These are phyloP conservation scores for Seiridium unicorne DNA, from an alignment of 2,329 filamentous ascomycete genomes.

Conservation along the genomic window DNA sequence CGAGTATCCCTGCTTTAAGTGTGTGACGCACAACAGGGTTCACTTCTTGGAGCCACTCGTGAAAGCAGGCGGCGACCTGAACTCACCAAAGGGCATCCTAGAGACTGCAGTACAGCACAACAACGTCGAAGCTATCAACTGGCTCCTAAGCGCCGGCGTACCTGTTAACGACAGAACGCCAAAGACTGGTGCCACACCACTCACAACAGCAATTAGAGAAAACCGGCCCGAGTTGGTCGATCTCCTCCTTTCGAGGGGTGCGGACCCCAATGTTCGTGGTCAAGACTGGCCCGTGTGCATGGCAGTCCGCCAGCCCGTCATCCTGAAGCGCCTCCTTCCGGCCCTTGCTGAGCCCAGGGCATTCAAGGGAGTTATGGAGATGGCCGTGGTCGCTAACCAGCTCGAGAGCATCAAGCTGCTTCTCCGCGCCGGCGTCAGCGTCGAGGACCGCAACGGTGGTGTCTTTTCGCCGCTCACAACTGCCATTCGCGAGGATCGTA, in stretches of 20 bases:
- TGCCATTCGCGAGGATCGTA: slow-evolving; percentile 61
- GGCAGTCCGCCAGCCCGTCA: slow-evolving; percentile 59
- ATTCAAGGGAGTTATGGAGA: slow-evolving; percentile 66
- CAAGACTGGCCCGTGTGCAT: slow-evolving; percentile 71
- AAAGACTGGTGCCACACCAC: slow-evolving; percentile 55
- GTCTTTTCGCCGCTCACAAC: slow-evolving; percentile 70
- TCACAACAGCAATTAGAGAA: slow-evolving; percentile 65
- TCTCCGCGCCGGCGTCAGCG: slow-evolving; percentile 61
- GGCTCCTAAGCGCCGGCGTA: slow-evolving; percentile 59
- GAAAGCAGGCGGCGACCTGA: slow-evolving; percentile 58
- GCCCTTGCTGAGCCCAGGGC: slow-evolving; percentile 57
- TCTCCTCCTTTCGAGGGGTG: slow-evolving; percentile 39
- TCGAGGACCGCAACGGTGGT: slow-evolving; percentile 71
- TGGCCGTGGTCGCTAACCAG: slow-evolving; percentile 65
- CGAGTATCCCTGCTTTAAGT: slow-evolving; percentile 68
- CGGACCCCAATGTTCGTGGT: slow-evolving; percentile 55
- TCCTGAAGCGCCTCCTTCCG: slow-evolving; percentile 58
- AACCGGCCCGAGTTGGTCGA: slow-evolving; percentile 59
- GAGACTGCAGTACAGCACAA: slow-evolving; percentile 63
- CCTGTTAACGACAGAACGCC: slow-evolving; percentile 58
- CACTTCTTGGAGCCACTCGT: slow-evolving; percentile 60
- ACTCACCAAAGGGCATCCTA: slow-evolving; percentile 61
- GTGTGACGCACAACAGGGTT: slow-evolving; percentile 62
- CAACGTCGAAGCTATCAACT: slow-evolving; percentile 58
- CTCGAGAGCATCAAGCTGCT: slow-evolving; percentile 67